These are phyloP conservation scores for Stephanodiscus minutulus DNA, from an alignment of 108 stramenopile species.

Conservation along the genomic window DNA sequence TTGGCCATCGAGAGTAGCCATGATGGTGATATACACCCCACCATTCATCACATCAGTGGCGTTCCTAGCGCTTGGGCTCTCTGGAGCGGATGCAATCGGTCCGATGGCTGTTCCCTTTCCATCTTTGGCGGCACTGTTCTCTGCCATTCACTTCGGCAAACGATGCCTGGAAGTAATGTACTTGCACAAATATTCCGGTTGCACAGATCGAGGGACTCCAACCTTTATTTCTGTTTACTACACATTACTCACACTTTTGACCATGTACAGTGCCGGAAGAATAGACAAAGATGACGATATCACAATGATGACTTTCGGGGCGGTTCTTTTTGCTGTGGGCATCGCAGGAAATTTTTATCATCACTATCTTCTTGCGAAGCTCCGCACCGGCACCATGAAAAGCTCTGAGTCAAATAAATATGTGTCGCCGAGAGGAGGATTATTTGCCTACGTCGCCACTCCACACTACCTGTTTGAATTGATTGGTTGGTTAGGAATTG, in stretches of 20 bases:
- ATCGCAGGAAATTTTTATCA: slow-evolving; percentile 68
- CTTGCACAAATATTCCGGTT: slow-evolving; percentile 67
- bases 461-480: slow-evolving; percentile 77
- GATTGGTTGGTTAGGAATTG: slow-evolving; percentile 69
- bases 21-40: slow-evolving; percentile 68
- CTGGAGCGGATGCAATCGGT: not conserved
- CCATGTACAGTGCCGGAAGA: slow-evolving; percentile 28
- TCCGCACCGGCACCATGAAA: slow-evolving; percentile 32
- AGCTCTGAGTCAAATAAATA: slow-evolving; percentile 38
- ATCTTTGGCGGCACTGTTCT: slow-evolving; percentile 40
- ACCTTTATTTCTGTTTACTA: slow-evolving; percentile 52
- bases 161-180: slow-evolving; percentile 59
- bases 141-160: slow-evolving; percentile 62
- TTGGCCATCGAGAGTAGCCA: slow-evolving; percentile 48
- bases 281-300: not conserved
- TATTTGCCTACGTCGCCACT: slow-evolving; percentile 60
- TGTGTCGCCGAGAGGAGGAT: slow-evolving; percentile 59
- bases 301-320: slow-evolving; percentile 7
- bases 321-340: slow-evolving; percentile 51
- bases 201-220: slow-evolving; percentile 33
- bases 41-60: slow-evolving; percentile 34
- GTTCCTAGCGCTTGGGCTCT: slow-evolving; percentile 3
- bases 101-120: slow-evolving; percentile 13
- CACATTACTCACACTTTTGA: slow-evolving; percentile 40
- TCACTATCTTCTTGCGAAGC: slow-evolving; percentile 58